Evolutionary conservation across 352 stramenopile genomes (phyloP).

Genomic region (Globisporangium solare): DNA sequence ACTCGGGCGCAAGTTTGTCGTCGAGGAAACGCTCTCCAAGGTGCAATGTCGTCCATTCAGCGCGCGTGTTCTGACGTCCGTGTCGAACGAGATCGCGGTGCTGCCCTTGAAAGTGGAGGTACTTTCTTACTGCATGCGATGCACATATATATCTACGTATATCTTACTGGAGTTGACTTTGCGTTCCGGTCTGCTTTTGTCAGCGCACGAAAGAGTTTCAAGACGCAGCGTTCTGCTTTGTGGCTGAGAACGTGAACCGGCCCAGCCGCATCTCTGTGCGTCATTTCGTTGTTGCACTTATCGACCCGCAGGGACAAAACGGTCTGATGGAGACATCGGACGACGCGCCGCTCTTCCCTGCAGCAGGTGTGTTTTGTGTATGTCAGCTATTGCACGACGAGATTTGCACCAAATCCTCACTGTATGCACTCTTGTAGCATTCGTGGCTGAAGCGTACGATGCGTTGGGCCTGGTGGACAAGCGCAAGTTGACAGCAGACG

Average conservation of each 20-base stretch:
- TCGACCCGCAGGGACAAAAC: constrained; percentile 26
- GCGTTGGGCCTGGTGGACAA: constrained; percentile 56
- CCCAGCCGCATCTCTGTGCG: constrained; percentile 60
- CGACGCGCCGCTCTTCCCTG: constrained; percentile 32
- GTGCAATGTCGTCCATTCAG: constrained; percentile 79
- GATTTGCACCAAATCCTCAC: background rate
- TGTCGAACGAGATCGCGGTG: constrained; percentile 74
- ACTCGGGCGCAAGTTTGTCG: constrained; percentile 76
- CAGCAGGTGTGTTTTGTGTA: constrained; percentile 28
- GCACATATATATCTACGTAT: background rate
- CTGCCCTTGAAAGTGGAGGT: constrained; percentile 61
- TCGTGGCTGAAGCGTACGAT: constrained; percentile 66
- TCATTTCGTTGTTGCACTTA: constrained; percentile 41
- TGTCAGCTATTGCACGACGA: background rate
- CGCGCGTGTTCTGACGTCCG: constrained; percentile 63
- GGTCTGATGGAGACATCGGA: constrained; percentile 1
- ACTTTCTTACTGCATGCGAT: background rate
- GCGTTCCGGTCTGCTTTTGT: background rate
- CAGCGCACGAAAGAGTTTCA: constrained; percentile 65
- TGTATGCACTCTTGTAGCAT: constrained; percentile 19
- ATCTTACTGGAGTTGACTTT: background rate
- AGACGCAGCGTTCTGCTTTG: constrained; percentile 48
- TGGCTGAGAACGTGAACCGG: constrained; percentile 42
- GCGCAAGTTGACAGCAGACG: constrained; percentile 23
- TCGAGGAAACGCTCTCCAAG: constrained; percentile 77